phyloP scores from a whole-genome alignment of 148 eudicot species.

The Chenopodium formosanum region DNA sequence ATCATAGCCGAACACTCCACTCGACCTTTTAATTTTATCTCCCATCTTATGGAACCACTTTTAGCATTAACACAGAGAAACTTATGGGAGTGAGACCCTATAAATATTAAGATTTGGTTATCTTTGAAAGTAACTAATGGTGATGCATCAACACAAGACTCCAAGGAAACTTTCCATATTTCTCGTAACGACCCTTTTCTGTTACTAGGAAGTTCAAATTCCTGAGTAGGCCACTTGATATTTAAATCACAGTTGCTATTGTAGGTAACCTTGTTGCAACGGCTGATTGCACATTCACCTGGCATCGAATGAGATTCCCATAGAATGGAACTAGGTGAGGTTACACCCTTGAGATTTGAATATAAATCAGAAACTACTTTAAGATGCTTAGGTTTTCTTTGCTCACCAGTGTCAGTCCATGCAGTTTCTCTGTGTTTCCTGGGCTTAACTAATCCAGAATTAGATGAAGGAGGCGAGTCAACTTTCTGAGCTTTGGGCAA shows the following conservation, averaged over 20 bases:
- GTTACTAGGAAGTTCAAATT: constrained; percentile 43
- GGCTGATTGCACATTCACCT: constrained; percentile 44
- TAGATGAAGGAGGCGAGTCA: constrained; percentile 24
- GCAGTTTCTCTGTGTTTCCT: constrained; percentile 34
- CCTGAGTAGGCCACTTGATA: constrained; percentile 26
- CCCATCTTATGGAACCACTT: constrained; percentile 73
- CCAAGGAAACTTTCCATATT: constrained; percentile 76
- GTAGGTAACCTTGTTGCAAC: constrained; percentile 56
- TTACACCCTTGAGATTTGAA: constrained; percentile 27
- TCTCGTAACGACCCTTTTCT: constrained; percentile 42
- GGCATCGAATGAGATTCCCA: constrained; percentile 35
- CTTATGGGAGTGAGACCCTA: constrained; percentile 83
- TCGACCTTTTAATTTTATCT: constrained; percentile 61
- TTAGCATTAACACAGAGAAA: constrained; percentile 70
- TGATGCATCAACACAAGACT: constrained; percentile 92
- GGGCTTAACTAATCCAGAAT: constrained; percentile 24
- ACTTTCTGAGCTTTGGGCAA: constrained; percentile 25
- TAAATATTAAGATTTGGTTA: constrained; percentile 44
- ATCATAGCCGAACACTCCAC: constrained; percentile 79
- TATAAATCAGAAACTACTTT: constrained; percentile 38
- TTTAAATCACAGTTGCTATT: constrained; percentile 28
- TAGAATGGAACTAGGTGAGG: constrained; percentile 30
- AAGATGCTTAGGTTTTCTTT: constrained; percentile 32
- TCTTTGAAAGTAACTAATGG: constrained; percentile 64
- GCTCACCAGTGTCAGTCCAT: constrained; percentile 23